phyloP scores from a whole-genome alignment of 1,139 yeast species.

The Candida sp. region DNA sequence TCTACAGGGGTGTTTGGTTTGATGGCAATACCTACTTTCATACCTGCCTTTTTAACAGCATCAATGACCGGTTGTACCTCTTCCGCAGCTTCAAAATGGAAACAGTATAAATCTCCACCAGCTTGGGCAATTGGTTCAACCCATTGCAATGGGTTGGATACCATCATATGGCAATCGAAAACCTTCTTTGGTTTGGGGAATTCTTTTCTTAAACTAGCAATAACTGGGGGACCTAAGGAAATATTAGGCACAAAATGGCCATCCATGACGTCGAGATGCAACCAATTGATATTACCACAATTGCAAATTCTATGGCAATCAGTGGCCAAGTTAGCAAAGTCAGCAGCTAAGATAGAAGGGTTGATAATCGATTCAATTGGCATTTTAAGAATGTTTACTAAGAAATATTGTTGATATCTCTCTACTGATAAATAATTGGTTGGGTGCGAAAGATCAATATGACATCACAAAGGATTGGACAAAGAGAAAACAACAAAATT shows the following conservation, averaged over 20 bases:
- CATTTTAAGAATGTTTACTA: no score
- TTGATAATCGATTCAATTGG: conserved; percentile 76
- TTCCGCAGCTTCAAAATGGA: conserved; percentile 91
- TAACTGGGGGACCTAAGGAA: conserved; percentile 90
- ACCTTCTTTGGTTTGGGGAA: conserved; percentile 70
- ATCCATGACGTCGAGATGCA: conserved; percentile 98
- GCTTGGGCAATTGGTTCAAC: conserved; percentile 89
- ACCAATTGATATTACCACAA: conserved; percentile 81
- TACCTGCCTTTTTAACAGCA: conserved; percentile 73
- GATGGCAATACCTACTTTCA: conserved; percentile 92
- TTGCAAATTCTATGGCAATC: conserved; percentile 81
- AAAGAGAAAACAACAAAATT: no score
- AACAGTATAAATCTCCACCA: conserved; percentile 96
- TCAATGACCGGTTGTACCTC: conserved; percentile 76
- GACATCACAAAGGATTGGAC: no score
- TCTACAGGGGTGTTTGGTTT: conserved; percentile 94
- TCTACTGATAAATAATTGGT: no score
- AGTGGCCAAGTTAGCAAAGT: conserved; percentile 84
- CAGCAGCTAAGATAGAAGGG: conserved; percentile 96
- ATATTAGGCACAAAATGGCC: conserved; percentile 98
- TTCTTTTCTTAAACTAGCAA: conserved; percentile 70
- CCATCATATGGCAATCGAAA: conserved; percentile 99
- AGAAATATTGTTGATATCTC: no score
- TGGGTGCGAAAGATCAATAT: no score
- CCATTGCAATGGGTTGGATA: conserved; percentile 92